These are phyloP conservation scores for Gnomoniopsis smithogilvyi DNA, from an alignment of 2,329 filamentous ascomycete species.

Conservation along the genomic window DNA sequence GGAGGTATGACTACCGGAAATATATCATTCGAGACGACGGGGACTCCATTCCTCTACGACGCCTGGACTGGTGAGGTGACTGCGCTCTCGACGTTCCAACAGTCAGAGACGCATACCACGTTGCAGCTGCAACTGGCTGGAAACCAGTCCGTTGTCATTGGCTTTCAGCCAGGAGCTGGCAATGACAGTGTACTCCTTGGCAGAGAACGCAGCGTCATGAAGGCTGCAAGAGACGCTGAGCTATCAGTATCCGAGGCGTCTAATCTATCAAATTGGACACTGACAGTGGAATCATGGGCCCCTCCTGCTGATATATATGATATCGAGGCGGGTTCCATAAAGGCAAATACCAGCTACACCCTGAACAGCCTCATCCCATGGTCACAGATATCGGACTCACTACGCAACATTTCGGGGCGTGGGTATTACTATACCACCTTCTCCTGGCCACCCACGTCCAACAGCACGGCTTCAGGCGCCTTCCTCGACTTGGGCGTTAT, in stretches of 20 bases:
- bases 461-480: conserved; percentile 1
- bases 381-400: neutral
- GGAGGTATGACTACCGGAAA: neutral
- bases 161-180: neutral
- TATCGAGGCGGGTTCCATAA: neutral
- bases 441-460: conserved; percentile 1
- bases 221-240: neutral
- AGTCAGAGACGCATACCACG: neutral
- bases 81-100: neutral
- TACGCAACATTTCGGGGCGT: conserved; percentile 5
- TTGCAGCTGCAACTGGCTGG: conserved; percentile 1
- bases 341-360: conserved; percentile 1
- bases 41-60: conserved; percentile 24
- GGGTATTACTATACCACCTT: conserved; percentile 11
- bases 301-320: neutral
- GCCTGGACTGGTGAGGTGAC: conserved; percentile 32
- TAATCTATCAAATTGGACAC: neutral
- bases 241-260: neutral
- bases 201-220: neutral
- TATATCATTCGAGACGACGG: conserved; percentile 6
- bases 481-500: conserved; percentile 6
- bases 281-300: conserved; percentile 6
- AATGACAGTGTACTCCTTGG: neutral
- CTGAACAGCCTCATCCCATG: conserved; percentile 2
- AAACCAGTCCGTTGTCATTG: conserved; percentile 8